Base-by-base conservation (phyloP, 2,329 filamentous ascomycete genomes). In the Fonsecaea pugnacius region DNA sequence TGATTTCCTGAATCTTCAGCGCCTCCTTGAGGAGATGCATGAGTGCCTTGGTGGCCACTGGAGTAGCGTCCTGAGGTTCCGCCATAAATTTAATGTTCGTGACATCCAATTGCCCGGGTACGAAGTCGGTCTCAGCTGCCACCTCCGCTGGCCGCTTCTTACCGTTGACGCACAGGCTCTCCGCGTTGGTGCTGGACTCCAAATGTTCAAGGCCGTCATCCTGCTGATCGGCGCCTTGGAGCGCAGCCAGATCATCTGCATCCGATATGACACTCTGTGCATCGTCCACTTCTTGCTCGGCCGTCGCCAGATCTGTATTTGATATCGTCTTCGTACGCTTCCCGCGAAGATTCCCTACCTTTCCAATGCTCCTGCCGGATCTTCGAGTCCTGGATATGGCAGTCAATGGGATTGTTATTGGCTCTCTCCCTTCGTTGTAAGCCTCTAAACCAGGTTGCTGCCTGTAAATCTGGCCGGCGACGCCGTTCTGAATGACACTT, bases 91-190 rank as follows among this genome's bases (percentile, higher is more conserved):
- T 87, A 5, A 96, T 79, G 0, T 78, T 83, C 0, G 75, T 78
- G 53, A 85, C 80, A 66, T 91, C 83, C 6, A 96, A 79, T 0
- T 79, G 81, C 1, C 89, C 90, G 0, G 91, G 89, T 1, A 83
- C 74, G 70, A 95, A 96, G 70, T 87, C 82, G 0, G 84, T 88
- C 7, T 59, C 63, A 9, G 62, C 40, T 16, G 33, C 40, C 30
- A 7, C 21, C 27, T 62, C 46, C 36, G 52, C 60, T 0, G 14
- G 24, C 30, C 50, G 51, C 48, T 70, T 60, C 14, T 58, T 60
- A 21, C 60, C 62, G 24, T 43, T 50, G 46, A 32, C 27, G 5
- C 32, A n/a, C 38, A 32, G 50, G 18, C 38, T 14, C n/a, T 35
- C 27, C 27, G 46, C 9, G 4, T 33, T 30, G n/a, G 18, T 43